These are phyloP conservation scores for Hippophae rhamnoides DNA, from an alignment of 306 rosid genomes.

Conservation along the genomic window DNA sequence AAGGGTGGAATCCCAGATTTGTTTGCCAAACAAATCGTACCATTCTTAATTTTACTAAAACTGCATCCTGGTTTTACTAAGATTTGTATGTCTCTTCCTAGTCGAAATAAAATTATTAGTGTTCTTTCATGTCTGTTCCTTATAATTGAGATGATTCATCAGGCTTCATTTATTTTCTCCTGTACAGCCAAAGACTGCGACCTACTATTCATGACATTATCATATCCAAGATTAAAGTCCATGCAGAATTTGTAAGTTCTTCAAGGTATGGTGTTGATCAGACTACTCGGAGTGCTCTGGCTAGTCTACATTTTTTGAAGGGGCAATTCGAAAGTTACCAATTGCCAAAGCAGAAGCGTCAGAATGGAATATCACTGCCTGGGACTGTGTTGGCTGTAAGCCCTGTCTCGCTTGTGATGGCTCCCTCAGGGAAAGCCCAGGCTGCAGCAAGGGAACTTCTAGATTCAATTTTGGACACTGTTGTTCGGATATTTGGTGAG, in stretches of 20 bases:
- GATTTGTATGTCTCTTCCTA: not conserved
- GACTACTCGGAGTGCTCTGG: constrained; percentile 40
- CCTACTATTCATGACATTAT: constrained; percentile 85
- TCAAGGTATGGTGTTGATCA: constrained; percentile 56
- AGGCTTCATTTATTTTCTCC: constrained; percentile 15
- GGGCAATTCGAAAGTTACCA: constrained; percentile 78
- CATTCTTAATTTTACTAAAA: not conserved
- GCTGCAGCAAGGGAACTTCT: constrained; percentile 75
- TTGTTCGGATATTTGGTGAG: constrained; percentile 85
- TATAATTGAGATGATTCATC: constrained; percentile 21
- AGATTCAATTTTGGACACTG: constrained; percentile 72
- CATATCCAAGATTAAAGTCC: constrained; percentile 78
- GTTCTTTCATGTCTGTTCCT: constrained; percentile 11
- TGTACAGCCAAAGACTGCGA: constrained; percentile 89
- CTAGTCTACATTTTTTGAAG: constrained; percentile 63
- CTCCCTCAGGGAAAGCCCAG: constrained; percentile 91
- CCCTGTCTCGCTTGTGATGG: constrained; percentile 96
- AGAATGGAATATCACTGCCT: constrained; percentile 68
- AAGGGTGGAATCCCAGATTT: not conserved
- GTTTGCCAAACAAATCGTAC: not conserved
- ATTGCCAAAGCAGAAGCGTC: constrained; percentile 75
- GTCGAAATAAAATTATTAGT: not conserved
- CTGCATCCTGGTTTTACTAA: not conserved
- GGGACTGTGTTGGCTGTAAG: constrained; percentile 83
- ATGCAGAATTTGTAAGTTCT: constrained; percentile 55